Base-by-base conservation (phyloP, 1,284 basidiomycete genomes). In the Melampsora abietis-canadensis region DNA sequence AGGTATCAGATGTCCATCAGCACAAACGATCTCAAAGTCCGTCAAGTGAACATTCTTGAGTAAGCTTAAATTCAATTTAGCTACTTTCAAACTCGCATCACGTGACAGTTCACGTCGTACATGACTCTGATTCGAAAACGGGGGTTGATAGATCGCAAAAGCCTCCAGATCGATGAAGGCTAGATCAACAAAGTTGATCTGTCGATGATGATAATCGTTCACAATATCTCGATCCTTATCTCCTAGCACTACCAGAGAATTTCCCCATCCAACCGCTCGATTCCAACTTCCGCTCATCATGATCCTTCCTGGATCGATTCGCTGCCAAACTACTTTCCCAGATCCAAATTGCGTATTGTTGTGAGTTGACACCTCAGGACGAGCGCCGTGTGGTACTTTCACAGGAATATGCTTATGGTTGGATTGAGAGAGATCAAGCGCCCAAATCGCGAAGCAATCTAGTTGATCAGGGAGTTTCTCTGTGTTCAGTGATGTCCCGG, bases 141-240 rank as follows among this genome's bases (percentile, higher is more conserved):
- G 93, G 0, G 92, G 90, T 77, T 90, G 90, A 81, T 96, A 95
- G 78, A 96, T 92, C 2, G 93, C 94, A 79, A 92, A 94, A 0
- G 93, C 90, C 82, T 96, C 94, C 47, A 96, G 85, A 80, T 94
- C 92, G 76, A 96, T 87, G 75, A 92, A 88, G 2, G 92, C 92
- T 72, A 95, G 87, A 79, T 97, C 90, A 77, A 93, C 90, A 87
- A 92, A 94, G 79, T 91, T 92, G 78, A 94, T 87, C 4, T 94
- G 85, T 4, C 80, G 77, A 68, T 79, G 79, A 61, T 81, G 78
- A 75, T 81, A 97, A 80, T 97, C 94, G 70, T 91, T 89, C 0
- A 94, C 90, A 21, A 96, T 86, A 80, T 92, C 92, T 14, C 90
- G 89, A 77, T 90, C 86, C 51, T 88, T 86, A 81, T 95, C 92